Conservation (phyloP, 129 eudicot genomes). For the sunflower (Helianthus annuus) region DNA sequence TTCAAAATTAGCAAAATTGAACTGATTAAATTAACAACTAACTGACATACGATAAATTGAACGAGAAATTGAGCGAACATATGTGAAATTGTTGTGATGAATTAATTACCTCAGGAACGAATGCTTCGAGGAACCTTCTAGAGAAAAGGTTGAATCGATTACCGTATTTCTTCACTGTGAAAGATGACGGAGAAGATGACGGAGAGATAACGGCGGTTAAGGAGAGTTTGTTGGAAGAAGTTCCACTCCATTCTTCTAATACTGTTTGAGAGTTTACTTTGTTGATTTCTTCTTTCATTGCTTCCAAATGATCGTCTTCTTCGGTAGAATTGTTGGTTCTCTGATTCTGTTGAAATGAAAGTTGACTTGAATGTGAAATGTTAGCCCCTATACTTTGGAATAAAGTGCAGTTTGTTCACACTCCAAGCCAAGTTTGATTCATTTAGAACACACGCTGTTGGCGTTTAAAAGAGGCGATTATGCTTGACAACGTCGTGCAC, state of each 20-base stretch:
- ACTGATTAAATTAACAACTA: background rate
- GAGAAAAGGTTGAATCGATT: conserved; percentile 58
- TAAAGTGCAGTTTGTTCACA: too few species aligned
- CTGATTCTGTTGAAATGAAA: background rate
- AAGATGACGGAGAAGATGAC: conserved; percentile 38
- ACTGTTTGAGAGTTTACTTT: conserved; percentile 30
- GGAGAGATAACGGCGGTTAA: conserved; percentile 68
- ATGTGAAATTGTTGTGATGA: background rate
- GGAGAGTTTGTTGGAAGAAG: conserved; percentile 61
- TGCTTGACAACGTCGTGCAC: too few species aligned
- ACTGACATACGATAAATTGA: conserved; percentile 10
- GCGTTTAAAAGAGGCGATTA: too few species aligned
- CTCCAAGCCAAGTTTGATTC: too few species aligned
- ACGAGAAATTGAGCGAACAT: background rate
- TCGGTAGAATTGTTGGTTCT: background rate
- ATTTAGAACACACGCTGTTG: too few species aligned
- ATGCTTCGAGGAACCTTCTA: conserved; percentile 67
- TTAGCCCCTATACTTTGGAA: too few species aligned
- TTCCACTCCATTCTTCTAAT: conserved; percentile 81
- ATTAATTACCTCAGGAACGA: conserved; percentile 82
- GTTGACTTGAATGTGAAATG: too few species aligned
- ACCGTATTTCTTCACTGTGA: conserved; percentile 44
- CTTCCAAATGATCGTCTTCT: conserved; percentile 29
- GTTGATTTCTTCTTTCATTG: conserved; percentile 30
- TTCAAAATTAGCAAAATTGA: background rate